Evolutionary conservation across 768 basidiomycete species (phyloP).

Genomic region (Macrolepiota fuliginosa): DNA sequence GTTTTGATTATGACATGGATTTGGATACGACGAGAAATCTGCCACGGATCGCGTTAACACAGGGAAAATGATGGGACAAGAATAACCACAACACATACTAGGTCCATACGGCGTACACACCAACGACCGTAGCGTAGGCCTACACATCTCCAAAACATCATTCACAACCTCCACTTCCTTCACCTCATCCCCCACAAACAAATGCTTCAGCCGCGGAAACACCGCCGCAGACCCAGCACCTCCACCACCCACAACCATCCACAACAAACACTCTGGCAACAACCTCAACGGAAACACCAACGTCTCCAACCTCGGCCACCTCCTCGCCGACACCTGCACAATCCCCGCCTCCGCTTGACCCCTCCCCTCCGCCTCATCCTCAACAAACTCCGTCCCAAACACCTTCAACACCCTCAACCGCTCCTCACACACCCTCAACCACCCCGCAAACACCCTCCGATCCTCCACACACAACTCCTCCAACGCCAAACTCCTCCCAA

Average conservation of each 20-base stretch:
- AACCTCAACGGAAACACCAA: slow-evolving; percentile 9
- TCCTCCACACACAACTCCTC: slow-evolving; percentile 1
- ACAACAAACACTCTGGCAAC: slow-evolving; percentile 9
- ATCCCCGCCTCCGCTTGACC: background rate
- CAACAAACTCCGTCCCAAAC: slow-evolving; percentile 9
- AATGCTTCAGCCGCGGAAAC: slow-evolving; percentile 4
- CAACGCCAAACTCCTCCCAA: background rate
- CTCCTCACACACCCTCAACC: background rate
- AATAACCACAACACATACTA: slow-evolving; percentile 5
- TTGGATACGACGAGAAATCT: slow-evolving; percentile 11
- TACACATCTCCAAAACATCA: slow-evolving; percentile 5
- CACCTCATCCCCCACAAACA: slow-evolving; percentile 6
- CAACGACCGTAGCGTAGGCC: slow-evolving; percentile 3
- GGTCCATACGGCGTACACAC: slow-evolving; percentile 10
- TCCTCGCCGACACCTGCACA: background rate
- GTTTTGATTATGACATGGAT: slow-evolving; percentile 8
- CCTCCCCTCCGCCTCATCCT: background rate
- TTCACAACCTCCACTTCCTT: slow-evolving; percentile 12
- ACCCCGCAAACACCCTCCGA: background rate
- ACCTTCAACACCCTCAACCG: slow-evolving; percentile 1
- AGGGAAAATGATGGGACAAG: no score
- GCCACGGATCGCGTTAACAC: background rate
- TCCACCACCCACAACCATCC: slow-evolving; percentile 2
- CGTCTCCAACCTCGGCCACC: slow-evolving; percentile 7
- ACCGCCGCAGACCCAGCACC: background rate